Evolutionary conservation across 164 flowering plant species (phyloP), one percentile per base, ranked within the genome.

Genomic region (Aristolochia californica): DNA sequence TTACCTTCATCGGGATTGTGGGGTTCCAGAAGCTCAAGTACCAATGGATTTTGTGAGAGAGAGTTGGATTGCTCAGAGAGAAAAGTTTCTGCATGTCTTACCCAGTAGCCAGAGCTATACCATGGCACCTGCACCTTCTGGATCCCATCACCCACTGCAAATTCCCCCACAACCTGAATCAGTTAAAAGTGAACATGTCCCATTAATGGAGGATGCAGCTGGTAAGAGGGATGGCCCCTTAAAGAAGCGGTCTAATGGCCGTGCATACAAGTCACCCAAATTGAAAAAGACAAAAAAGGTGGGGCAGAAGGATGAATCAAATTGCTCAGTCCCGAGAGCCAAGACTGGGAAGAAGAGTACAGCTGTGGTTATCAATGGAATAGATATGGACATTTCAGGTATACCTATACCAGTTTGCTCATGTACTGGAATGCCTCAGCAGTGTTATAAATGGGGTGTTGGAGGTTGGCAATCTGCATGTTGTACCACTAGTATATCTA

Each of bases 401-500:
- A 78, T 88, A 45, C 94, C 97, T 1, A 83, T 81, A 51, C 97
- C 97, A 0, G 77, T 86, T 53, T 88, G 97, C 71, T 84, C 97
- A 0, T 88, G 97, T 56, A 86, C 94, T 27, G 91, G 91, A 61
- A 26, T 71, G 34, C 82, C 90, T 43, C 95, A 89, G 65, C 95
- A 84, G 66, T 89, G 97, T 57, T 89, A 89, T 63, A 72, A 88
- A 26, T 89, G 97, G 97, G 97, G 97, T 1, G 83, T 88, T 66
- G 97, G 97, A 58, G 97, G 97, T 25, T 89, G 97, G 97, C 97
- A 89, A 53, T 86, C 95, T 0, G 95, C 97, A 8, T 89, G 97
- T 58, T 88, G 97, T 63, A 84, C 97, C 14, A 89, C 95, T 10
- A 79, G 78, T 61, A 70, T 89, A 24, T 87, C 95, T 0, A 68